Evolutionary conservation across 768 basidiomycete genomes (phyloP).

Genomic region (Pisolithus sp.): DNA sequence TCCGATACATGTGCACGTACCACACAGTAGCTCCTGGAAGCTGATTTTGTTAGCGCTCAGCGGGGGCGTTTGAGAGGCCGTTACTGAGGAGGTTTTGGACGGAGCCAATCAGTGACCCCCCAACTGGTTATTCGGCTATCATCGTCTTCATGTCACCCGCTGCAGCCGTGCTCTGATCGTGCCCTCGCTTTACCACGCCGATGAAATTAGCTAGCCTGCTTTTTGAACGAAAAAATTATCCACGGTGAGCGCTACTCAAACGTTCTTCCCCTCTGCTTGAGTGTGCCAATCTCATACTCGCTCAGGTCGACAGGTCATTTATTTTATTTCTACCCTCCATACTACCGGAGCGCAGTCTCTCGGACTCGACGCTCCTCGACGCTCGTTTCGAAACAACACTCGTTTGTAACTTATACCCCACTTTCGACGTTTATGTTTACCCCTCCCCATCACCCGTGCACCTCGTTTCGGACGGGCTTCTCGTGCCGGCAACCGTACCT

Average conservation of each 20-base stretch:
- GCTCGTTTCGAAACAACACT: conserved; percentile 25
- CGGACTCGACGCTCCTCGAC: conserved; percentile 13
- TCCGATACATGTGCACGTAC: no score
- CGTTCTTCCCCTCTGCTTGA: not conserved
- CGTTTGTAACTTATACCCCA: conserved; percentile 13
- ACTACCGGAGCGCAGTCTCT: conserved; percentile 3
- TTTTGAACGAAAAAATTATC: not conserved
- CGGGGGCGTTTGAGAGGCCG: no score
- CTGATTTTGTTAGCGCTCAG: no score
- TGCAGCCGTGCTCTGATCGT: conserved; percentile 1
- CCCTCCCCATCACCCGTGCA: conserved; percentile 20
- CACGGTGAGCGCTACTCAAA: not conserved
- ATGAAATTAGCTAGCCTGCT: not conserved
- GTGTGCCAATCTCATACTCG: not conserved
- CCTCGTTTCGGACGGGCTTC: not conserved
- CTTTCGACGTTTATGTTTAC: conserved; percentile 30
- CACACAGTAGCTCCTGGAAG: no score
- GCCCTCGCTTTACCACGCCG: conserved; percentile 11
- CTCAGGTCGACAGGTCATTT: not conserved
- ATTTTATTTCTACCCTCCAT: not conserved
- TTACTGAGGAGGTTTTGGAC: no score
- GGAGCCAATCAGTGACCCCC: not conserved
- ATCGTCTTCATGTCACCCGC: not conserved
- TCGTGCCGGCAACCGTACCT: conserved; percentile 2
- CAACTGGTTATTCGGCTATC: conserved; percentile 5